Evolutionary conservation across 2,329 filamentous ascomycete genomes (phyloP).

Genomic region (Arthrobotrys megalospora): DNA sequence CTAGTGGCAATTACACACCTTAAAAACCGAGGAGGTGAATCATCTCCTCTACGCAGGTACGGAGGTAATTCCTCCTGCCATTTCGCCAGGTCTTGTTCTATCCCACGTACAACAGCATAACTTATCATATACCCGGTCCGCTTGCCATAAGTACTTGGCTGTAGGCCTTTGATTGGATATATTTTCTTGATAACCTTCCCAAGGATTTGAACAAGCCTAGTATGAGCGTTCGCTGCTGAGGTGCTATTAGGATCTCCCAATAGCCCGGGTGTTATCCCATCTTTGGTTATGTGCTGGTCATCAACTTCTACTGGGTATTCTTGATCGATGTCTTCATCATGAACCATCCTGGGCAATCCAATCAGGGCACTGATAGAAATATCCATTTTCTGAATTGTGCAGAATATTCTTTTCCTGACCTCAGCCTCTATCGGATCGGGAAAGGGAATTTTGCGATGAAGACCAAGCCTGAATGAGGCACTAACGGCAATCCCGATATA

Average conservation of each 20-base stretch:
- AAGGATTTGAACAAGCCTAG: slow-evolving; percentile 76
- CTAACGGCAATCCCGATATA: slow-evolving; percentile 84
- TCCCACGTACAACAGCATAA: slow-evolving; percentile 76
- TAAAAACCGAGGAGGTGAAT: slow-evolving; percentile 73
- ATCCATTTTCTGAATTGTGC: slow-evolving; percentile 79
- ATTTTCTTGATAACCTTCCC: slow-evolving; percentile 77
- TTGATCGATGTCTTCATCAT: slow-evolving; percentile 78
- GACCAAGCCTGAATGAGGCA: slow-evolving; percentile 81
- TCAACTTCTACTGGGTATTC: slow-evolving; percentile 77
- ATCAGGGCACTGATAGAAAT: slow-evolving; percentile 79
- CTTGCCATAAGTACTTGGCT: slow-evolving; percentile 70
- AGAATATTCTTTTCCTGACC: slow-evolving; percentile 77
- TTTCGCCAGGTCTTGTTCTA: slow-evolving; percentile 75
- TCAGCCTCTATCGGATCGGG: slow-evolving; percentile 77
- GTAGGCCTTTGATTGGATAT: slow-evolving; percentile 75
- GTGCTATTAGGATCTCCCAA: slow-evolving; percentile 72
- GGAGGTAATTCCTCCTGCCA: slow-evolving; percentile 80
- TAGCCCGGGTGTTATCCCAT: slow-evolving; percentile 72
- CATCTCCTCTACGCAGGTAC: slow-evolving; percentile 83
- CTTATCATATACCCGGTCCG: slow-evolving; percentile 74
- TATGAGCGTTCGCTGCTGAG: slow-evolving; percentile 78
- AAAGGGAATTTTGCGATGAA: slow-evolving; percentile 80
- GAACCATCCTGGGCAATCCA: slow-evolving; percentile 77
- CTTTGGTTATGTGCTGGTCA: slow-evolving; percentile 77
- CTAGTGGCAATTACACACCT: slow-evolving; percentile 60